phyloP scores from a whole-genome alignment of 2,329 filamentous ascomycete genomes.

The Aaosphaeria arxii region DNA sequence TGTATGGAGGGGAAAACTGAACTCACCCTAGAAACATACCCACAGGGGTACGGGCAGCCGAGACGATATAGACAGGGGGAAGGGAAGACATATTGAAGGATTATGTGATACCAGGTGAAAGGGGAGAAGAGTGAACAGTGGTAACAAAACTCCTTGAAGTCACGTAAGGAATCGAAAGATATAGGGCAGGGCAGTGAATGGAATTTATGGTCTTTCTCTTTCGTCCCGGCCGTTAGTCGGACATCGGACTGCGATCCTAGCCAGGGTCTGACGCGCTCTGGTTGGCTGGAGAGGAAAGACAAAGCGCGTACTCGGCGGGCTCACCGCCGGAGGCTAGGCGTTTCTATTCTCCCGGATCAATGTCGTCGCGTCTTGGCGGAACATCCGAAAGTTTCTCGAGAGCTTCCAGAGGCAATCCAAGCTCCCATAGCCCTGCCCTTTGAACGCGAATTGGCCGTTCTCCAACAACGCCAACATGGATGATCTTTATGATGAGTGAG shows the following conservation, averaged over 20 bases:
- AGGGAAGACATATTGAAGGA: slow-evolving; percentile 67
- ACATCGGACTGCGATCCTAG: too few relatives aligned
- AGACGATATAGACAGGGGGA: slow-evolving; percentile 93
- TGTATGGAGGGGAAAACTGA: slow-evolving; percentile 1
- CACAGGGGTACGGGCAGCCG: slow-evolving; percentile 82
- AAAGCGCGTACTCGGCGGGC: too few relatives aligned
- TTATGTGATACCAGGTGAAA: slow-evolving; percentile 4
- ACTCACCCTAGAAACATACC: slow-evolving; percentile 90
- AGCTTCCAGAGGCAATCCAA: slow-evolving; percentile 9
- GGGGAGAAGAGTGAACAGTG: not conserved
- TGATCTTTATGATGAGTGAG: slow-evolving; percentile 92
- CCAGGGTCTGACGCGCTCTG: too few relatives aligned
- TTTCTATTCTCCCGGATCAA: too few relatives aligned
- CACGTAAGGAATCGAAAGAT: too few relatives aligned
- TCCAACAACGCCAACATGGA: slow-evolving; percentile 61
- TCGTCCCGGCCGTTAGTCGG: not conserved
- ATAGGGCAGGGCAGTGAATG: too few relatives aligned
- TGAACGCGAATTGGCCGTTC: too few relatives aligned
- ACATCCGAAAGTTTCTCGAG: slow-evolving; percentile 19
- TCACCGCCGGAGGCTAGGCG: too few relatives aligned
- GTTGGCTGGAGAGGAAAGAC: too few relatives aligned
- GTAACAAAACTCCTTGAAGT: too few relatives aligned
- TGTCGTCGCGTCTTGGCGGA: too few relatives aligned
- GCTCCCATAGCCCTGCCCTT: too few relatives aligned
- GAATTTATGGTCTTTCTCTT: not conserved